These are phyloP conservation scores for Porodaedalea pini DNA, from an alignment of 1,284 basidiomycete species.

Conservation along the genomic window DNA sequence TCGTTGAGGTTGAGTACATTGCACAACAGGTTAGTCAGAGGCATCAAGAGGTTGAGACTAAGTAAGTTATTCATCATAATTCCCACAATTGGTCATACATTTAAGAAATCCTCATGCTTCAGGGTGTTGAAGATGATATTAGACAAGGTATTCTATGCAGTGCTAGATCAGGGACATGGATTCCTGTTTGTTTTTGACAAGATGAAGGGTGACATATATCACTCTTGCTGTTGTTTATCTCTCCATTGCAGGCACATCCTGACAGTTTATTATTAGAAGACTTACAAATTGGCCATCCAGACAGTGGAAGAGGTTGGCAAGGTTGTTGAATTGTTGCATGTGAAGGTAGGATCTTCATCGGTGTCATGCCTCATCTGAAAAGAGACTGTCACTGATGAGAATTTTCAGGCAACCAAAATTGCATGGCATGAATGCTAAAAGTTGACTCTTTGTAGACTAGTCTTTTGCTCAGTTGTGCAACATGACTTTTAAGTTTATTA, in stretches of 20 bases:
- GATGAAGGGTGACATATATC: conserved; percentile 74
- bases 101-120: conserved; percentile 16
- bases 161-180: conserved; percentile 91
- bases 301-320: too few species aligned
- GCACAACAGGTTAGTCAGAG: conserved; percentile 89
- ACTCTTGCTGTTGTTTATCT: conserved; percentile 21
- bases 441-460: neutral
- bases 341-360: too few species aligned
- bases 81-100: neutral
- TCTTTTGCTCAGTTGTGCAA: too few species aligned
- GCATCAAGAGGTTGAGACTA: conserved; percentile 86
- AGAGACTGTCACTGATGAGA: too few species aligned
- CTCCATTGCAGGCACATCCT: too few species aligned
- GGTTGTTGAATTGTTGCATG: too few species aligned
- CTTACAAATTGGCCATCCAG: too few species aligned
- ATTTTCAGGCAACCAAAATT: conserved; percentile 47
- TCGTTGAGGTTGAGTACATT: conserved; percentile 88
- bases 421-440: too few species aligned
- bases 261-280: too few species aligned
- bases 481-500: too few species aligned
- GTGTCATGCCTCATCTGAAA: too few species aligned
- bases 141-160: too few species aligned
- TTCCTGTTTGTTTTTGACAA: conserved; percentile 89
- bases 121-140: conserved; percentile 98
- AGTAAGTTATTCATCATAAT: conserved; percentile 50